phyloP scores from a whole-genome alignment of 495 filamentous ascomycete species.

The Aspergillus ellipticus region DNA sequence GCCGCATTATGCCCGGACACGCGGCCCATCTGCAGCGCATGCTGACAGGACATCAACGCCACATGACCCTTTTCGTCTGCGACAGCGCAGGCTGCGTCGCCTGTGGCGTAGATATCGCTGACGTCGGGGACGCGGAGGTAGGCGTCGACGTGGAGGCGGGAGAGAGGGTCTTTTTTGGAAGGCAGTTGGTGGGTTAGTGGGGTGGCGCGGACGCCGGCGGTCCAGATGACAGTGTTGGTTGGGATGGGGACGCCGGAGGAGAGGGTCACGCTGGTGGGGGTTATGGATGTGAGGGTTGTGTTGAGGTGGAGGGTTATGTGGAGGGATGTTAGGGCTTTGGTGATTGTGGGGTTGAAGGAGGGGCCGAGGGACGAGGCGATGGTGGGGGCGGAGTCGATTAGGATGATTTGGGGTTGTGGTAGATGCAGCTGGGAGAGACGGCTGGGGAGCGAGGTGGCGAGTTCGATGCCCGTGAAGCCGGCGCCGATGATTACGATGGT shows the following conservation, averaged over 20 bases:
- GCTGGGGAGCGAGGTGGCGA: slow-evolving; percentile 18
- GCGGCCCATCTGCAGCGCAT: slow-evolving; percentile 28
- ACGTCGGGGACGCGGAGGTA: slow-evolving; percentile 16
- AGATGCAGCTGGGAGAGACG: slow-evolving; percentile 10
- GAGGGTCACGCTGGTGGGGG: slow-evolving; percentile 14
- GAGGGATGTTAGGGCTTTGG: slow-evolving; percentile 15
- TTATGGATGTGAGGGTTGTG: slow-evolving; percentile 12
- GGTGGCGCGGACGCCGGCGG: slow-evolving; percentile 17
- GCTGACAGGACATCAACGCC: slow-evolving; percentile 32
- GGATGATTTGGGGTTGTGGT: slow-evolving; percentile 10
- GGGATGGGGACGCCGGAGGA: slow-evolving; percentile 18
- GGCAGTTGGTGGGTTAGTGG: slow-evolving; percentile 20
- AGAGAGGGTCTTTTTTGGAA: slow-evolving; percentile 8
- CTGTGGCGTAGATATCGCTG: slow-evolving; percentile 13
- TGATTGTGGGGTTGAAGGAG: slow-evolving; percentile 17
- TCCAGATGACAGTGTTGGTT: slow-evolving; percentile 22
- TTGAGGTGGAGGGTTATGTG: slow-evolving; percentile 16
- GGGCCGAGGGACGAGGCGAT: slow-evolving; percentile 19
- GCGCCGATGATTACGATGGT: slow-evolving; percentile 21
- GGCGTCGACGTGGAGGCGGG: slow-evolving; percentile 13
- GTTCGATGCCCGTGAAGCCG: slow-evolving; percentile 25
- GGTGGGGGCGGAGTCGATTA: slow-evolving; percentile 14
- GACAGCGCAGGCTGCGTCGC: slow-evolving; percentile 16
- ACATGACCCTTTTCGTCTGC: slow-evolving; percentile 15
- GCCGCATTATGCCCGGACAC: slow-evolving; percentile 30